These are phyloP conservation scores for Elaeis oleifera DNA, from an alignment of 202 grass and related monocot genomes.

Conservation along the genomic window DNA sequence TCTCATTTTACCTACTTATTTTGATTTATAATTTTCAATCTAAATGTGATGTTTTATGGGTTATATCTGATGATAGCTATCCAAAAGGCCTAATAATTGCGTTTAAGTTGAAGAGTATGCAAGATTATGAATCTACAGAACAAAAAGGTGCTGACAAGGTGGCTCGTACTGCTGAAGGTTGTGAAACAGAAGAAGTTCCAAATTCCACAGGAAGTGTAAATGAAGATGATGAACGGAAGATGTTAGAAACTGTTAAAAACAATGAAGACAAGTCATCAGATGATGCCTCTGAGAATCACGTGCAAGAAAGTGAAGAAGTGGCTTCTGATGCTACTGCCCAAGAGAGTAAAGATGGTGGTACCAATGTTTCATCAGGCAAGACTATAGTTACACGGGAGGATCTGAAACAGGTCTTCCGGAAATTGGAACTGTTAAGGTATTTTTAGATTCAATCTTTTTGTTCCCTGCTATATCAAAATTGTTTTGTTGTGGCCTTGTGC, in stretches of 20 bases:
- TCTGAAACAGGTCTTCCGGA: slow-evolving; percentile 57
- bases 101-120: slow-evolving; percentile 77
- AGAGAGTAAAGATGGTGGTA: too few relatives aligned
- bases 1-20: background rate
- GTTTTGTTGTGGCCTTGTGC: too few relatives aligned
- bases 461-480: too few relatives aligned
- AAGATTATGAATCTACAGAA: slow-evolving; percentile 18
- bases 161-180: slow-evolving; percentile 17
- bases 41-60: background rate
- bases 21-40: background rate
- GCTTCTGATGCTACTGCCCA: slow-evolving; percentile 17
- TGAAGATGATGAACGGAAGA: background rate
- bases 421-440: slow-evolving; percentile 92
- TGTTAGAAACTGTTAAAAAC: background rate
- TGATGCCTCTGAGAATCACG: slow-evolving; percentile 14
- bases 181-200: slow-evolving; percentile 20
- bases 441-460: background rate
- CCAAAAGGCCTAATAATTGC: slow-evolving; percentile 68
- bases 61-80: slow-evolving; percentile 43
- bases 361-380: background rate
- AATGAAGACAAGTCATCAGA: background rate
- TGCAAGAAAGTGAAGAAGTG: slow-evolving; percentile 29
- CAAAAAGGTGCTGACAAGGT: slow-evolving; percentile 42
- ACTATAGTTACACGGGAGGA: slow-evolving; percentile 62
- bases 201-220: background rate